Conservation (phyloP, 148 eudicot species). For the Rhododendron mucronatum region DNA sequence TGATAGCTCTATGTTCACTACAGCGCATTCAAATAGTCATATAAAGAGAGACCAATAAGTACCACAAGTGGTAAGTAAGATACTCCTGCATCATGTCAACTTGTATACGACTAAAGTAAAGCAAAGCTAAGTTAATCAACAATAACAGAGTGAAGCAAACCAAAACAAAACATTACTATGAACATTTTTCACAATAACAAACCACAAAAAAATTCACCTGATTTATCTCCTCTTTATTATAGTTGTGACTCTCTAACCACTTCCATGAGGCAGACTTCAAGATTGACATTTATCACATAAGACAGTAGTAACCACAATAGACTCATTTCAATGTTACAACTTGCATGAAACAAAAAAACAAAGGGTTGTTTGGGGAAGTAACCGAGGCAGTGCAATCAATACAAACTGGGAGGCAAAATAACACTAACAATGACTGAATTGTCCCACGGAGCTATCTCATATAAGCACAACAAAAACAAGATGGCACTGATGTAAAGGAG, state of each 20-base stretch:
- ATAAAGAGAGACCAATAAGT: background rate
- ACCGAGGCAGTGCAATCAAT: background rate
- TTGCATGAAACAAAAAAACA: background rate
- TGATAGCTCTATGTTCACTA: background rate
- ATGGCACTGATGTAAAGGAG: background rate
- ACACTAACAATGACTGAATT: background rate
- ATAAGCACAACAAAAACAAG: background rate
- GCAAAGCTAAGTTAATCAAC: background rate
- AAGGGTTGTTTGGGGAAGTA: background rate
- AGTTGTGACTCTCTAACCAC: slow-evolving; percentile 57
- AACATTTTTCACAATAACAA: background rate
- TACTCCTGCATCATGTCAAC: background rate
- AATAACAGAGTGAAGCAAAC: background rate
- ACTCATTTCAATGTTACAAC: background rate
- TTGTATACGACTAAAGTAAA: background rate
- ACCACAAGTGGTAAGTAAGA: background rate
- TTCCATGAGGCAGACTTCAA: slow-evolving; percentile 57
- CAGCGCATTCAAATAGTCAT: too few species aligned
- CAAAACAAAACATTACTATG: background rate
- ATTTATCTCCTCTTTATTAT: slow-evolving; percentile 90
- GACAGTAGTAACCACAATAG: background rate
- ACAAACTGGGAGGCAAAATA: background rate
- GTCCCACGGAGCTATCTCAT: background rate
- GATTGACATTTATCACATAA: background rate
- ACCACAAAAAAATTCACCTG: slow-evolving; percentile 42